These are phyloP conservation scores for Calonectria pteridis DNA, from an alignment of 2,329 filamentous ascomycete genomes.

Conservation along the genomic window DNA sequence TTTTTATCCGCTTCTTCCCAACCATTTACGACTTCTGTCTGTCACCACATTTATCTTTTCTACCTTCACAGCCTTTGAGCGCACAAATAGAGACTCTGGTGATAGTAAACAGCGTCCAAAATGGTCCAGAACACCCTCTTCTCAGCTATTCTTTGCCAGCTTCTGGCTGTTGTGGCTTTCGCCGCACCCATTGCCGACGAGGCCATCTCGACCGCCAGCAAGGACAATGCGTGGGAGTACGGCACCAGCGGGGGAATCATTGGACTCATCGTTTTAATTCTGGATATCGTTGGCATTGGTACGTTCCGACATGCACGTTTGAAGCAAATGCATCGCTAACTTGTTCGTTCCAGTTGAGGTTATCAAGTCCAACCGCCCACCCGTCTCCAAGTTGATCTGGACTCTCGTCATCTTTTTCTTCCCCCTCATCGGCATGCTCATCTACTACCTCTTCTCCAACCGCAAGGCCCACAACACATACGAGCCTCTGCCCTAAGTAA, in stretches of 20 bases:
- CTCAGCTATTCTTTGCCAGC: not conserved
- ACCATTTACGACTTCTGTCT: not conserved
- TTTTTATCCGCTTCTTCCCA: not conserved
- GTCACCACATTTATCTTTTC: not conserved
- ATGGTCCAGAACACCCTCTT: not conserved
- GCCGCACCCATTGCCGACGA: slow-evolving; percentile 55
- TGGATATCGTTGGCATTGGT: slow-evolving; percentile 55
- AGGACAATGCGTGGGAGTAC: slow-evolving; percentile 65
- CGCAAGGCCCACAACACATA: slow-evolving; percentile 62
- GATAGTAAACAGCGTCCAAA: not conserved
- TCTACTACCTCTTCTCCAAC: slow-evolving; percentile 76
- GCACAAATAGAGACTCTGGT: not conserved
- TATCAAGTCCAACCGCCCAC: not conserved
- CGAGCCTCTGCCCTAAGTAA: not conserved
- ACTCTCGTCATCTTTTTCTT: slow-evolving; percentile 74
- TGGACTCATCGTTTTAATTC: slow-evolving; percentile 70
- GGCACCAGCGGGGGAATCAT: slow-evolving; percentile 72
- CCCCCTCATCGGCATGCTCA: slow-evolving; percentile 70
- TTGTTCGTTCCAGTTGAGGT: not conserved
- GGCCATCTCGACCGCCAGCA: slow-evolving; percentile 49
- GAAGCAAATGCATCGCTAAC: not conserved
- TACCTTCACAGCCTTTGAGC: not conserved
- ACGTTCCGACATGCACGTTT: not conserved
- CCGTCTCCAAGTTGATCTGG: slow-evolving; percentile 72
- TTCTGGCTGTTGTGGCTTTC: slow-evolving; percentile 47